A percentile compares a stretch with the other conserved stretches of the same genome.
Conservation (phyloP, 2,329 filamentous ascomycete genomes). For the Penicillium crustosum region DNA sequence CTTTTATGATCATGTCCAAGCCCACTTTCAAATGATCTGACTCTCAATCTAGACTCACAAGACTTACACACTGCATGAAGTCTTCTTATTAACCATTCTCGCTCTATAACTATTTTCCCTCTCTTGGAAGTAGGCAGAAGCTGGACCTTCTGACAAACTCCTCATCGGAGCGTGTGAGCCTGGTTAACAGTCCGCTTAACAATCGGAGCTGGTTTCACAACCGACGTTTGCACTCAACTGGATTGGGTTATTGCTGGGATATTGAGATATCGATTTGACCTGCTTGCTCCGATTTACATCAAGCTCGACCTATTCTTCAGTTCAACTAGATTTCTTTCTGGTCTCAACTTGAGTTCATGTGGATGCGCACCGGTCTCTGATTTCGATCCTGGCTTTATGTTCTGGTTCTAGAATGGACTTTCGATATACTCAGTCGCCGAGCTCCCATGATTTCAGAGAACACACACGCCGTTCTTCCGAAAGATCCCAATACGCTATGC, state of each 20-base stretch:
- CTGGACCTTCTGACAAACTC: conserved; percentile 21
- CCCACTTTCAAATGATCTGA: conserved; percentile 18
- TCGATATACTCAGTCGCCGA: conserved; percentile 41
- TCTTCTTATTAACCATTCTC: conserved; percentile 1
- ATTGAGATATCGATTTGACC: conserved; percentile 20
- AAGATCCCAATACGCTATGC: conserved; percentile 41
- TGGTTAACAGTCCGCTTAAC: conserved; percentile 18
- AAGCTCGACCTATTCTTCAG: conserved; percentile 13
- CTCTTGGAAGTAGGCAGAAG: conserved; percentile 18
- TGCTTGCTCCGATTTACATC: conserved; percentile 12
- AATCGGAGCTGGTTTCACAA: conserved; percentile 24
- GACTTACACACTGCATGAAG: conserved; percentile 14
- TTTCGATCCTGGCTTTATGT: conserved; percentile 13
- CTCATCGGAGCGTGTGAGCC: conserved; percentile 13
- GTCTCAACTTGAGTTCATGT: conserved; percentile 14
- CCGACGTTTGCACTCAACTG: conserved; percentile 26
- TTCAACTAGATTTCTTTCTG: conserved; percentile 6
- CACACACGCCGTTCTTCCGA: conserved; percentile 37
- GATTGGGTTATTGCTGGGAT: conserved; percentile 26
- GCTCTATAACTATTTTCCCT: conserved; percentile 7
- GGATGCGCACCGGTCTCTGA: conserved; percentile 8
- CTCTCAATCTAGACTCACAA: conserved; percentile 17
- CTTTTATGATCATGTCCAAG: background rate
- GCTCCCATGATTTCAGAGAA: conserved; percentile 42
- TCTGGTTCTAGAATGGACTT: conserved; percentile 46